Evolutionary conservation across 805 yeast species (phyloP), one percentile per base, ranked within the genome.

Genomic region (Monosporozyma servazzii): DNA sequence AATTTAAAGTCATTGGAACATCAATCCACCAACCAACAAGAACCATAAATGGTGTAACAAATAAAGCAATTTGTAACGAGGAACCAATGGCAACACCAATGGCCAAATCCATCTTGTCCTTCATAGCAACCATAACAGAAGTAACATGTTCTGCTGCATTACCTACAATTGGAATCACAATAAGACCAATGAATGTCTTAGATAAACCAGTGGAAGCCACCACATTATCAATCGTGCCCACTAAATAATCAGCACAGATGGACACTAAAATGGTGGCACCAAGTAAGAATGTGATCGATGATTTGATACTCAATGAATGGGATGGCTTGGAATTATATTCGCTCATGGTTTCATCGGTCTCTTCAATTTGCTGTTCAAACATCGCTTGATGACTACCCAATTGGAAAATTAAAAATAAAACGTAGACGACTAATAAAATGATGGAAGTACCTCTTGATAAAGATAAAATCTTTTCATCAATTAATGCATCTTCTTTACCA

Each of bases 81-180:
- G 96, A 86, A 20, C 99, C 99, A 54, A 93, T 83, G 2, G 99
- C 98, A 46, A 93, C 98, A 53, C 96, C 96, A 58, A 93, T 79
- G 13, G 99, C 97, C 53, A 93, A 77, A 67, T 93, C 98, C 96
- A 93, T 93, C 71, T 93, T 93, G 70, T 93, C 88, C 71, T 89
- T 89, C 77, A 82, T 80, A 21, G 99, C 98, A 47, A 93, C 98
- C 55, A 88, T 78, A 37, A 93, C 85, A 3, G 98, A 96, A 18
- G 99, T 93, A 49, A 88, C 98, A 69, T 93, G 99, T 69, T 93
- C 99, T 11, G 98, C 98, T 2, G 99, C 99, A 63, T 93, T 93
- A 51, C 98, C 99, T 27, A 93, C 98, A 56, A 93, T 91, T 41
- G 99, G 99, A 55, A 93, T 84, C 45, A 93, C 81, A 59, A 93